Evolutionary conservation across 2,329 filamentous ascomycete genomes (phyloP).

Genomic region (Trematosphaeria pertusa): DNA sequence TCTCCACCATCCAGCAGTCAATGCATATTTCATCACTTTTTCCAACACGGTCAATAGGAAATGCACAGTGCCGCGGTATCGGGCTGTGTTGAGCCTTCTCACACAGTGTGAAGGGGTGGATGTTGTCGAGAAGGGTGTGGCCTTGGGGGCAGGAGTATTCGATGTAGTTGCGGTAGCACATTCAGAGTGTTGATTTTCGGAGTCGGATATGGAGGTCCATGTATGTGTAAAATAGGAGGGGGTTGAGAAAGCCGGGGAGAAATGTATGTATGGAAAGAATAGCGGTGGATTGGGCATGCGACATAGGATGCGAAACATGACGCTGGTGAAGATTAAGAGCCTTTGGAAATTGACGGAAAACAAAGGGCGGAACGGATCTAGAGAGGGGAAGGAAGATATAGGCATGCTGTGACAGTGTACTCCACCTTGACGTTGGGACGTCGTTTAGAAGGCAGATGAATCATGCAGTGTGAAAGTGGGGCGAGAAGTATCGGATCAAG

Average conservation of each 20-base stretch:
- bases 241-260: too few species aligned
- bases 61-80: conserved; percentile 14
- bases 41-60: conserved; percentile 1
- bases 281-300: too few species aligned
- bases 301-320: too few species aligned
- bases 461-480: not conserved
- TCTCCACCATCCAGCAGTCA: conserved; percentile 13
- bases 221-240: too few species aligned
- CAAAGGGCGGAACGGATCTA: too few species aligned
- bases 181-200: not conserved
- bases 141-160: conserved; percentile 13
- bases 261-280: too few species aligned
- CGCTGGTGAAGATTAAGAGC: too few species aligned
- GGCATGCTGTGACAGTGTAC: not conserved
- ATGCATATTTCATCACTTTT: conserved; percentile 19
- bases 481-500: too few species aligned
- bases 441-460: not conserved
- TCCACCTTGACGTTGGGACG: not conserved
- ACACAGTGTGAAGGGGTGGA: conserved; percentile 18
- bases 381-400: not conserved
- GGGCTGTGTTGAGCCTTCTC: conserved; percentile 7
- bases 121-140: conserved; percentile 7
- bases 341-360: too few species aligned
- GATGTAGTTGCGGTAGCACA: conserved; percentile 21
- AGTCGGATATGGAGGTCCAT: too few species aligned